Evolutionary conservation across 2,329 filamentous ascomycete species (phyloP).

Genomic region (Colletotrichum tropicale): DNA sequence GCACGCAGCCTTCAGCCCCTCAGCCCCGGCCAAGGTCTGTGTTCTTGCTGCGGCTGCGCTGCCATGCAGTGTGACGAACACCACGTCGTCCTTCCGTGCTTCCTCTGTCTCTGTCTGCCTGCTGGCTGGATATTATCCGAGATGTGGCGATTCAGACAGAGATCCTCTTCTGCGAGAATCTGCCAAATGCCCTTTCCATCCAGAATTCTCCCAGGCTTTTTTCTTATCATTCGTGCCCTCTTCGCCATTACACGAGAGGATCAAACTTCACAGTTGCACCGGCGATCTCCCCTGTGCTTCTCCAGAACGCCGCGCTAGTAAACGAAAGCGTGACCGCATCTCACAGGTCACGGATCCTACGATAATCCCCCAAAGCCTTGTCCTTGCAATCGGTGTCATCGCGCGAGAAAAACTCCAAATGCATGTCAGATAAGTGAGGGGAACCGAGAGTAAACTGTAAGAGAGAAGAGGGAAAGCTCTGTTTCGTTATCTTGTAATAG

Average conservation of each 20-base stretch:
- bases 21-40: neutral
- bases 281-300: neutral
- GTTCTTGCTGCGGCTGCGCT: neutral
- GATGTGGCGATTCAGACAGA: neutral
- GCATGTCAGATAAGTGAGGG: slow-evolving; percentile 7
- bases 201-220: neutral
- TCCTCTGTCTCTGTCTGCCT: neutral
- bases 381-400: slow-evolving; percentile 9
- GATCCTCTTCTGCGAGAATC: neutral
- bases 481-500: slow-evolving; percentile 10
- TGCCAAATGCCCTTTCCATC: neutral
- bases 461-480: neutral
- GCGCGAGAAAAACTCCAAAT: neutral
- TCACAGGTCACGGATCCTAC: neutral
- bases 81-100: neutral
- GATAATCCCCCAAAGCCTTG: neutral
- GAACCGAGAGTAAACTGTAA: neutral
- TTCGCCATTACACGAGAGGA: neutral
- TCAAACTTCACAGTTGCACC: neutral
- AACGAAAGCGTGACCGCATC: neutral
- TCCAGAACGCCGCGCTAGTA: no score
- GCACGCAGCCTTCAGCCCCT: neutral
- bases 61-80: neutral
- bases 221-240: neutral
- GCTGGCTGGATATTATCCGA: neutral